These are phyloP conservation scores for Boletus fagicola DNA, from an alignment of 768 basidiomycete genomes.

Conservation along the genomic window DNA sequence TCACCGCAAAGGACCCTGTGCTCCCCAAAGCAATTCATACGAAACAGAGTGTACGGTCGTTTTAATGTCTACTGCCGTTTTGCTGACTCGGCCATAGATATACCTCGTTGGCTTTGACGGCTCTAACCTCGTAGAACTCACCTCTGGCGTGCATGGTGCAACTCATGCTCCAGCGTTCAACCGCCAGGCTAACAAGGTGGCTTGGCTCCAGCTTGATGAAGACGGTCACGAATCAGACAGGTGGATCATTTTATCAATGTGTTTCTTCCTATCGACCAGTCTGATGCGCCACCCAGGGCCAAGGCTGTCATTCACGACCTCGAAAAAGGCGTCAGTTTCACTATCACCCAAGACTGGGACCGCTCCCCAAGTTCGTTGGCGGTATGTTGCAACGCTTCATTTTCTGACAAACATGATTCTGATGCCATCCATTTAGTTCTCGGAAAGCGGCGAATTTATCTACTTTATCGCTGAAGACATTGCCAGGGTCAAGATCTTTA, in stretches of 20 bases:
- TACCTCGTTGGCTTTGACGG: slow-evolving; percentile 65
- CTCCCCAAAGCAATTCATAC: slow-evolving; percentile 84
- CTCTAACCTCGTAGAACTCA: slow-evolving; percentile 61
- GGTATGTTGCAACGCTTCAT: slow-evolving; percentile 4
- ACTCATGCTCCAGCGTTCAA: slow-evolving; percentile 72
- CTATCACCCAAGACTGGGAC: slow-evolving; percentile 83
- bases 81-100: slow-evolving; percentile 43
- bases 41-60: slow-evolving; percentile 66
- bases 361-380: slow-evolving; percentile 51
- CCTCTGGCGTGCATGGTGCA: slow-evolving; percentile 83
- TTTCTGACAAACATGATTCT: neutral
- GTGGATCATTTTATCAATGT: slow-evolving; percentile 30
- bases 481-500: slow-evolving; percentile 73
- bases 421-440: slow-evolving; percentile 51
- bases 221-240: slow-evolving; percentile 92
- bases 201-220: slow-evolving; percentile 84
- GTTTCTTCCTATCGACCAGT: neutral
- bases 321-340: slow-evolving; percentile 59
- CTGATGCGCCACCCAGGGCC: slow-evolving; percentile 41
- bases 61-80: neutral
- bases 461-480: slow-evolving; percentile 77
- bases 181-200: slow-evolving; percentile 63
- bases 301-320: slow-evolving; percentile 83
- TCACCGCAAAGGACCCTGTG: slow-evolving; percentile 82
- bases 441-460: slow-evolving; percentile 62